These are phyloP conservation scores for Fomitopsis palustris DNA, from an alignment of 1,284 basidiomycete species.

Conservation along the genomic window DNA sequence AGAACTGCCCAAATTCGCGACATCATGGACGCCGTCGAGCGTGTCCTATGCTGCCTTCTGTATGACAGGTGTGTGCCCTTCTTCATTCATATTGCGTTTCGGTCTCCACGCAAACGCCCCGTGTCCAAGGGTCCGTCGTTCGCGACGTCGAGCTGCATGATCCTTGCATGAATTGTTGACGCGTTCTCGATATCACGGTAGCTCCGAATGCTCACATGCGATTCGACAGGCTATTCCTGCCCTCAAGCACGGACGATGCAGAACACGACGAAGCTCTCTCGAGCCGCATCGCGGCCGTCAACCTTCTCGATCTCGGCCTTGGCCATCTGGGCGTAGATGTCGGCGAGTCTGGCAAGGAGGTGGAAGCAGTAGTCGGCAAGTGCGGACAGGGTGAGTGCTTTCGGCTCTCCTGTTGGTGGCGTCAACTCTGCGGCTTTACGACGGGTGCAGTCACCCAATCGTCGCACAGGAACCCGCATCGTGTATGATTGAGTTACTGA, in stretches of 20 bases:
- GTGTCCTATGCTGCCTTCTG: conserved; percentile 63
- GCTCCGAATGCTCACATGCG: not conserved
- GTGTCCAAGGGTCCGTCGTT: not conserved
- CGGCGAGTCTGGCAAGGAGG: conserved; percentile 46
- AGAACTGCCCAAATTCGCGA: conserved; percentile 45
- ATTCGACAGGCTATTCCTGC: conserved; percentile 55
- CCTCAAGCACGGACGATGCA: conserved; percentile 70
- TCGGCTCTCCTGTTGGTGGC: not conserved
- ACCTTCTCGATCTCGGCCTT: conserved; percentile 82
- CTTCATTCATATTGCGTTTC: not conserved
- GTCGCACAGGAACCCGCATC: not conserved
- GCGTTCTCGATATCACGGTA: not conserved
- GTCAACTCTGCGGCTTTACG: not conserved
- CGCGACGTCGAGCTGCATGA: not conserved
- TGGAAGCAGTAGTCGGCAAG: conserved; percentile 62
- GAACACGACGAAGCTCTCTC: conserved; percentile 87
- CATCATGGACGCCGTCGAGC: conserved; percentile 71
- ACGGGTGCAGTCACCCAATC: not conserved
- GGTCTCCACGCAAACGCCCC: not conserved
- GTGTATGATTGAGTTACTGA: conserved; percentile 6
- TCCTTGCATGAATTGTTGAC: not conserved
- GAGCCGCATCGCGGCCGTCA: conserved; percentile 85
- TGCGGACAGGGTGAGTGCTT: conserved; percentile 72
- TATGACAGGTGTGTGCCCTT: conserved; percentile 39
- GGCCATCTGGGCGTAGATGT: conserved; percentile 84